Percentiles rank a stretch among this genome's conserved stretches.
phyloP scores from a whole-genome alignment of 225 moss, liverwort and hornwort species.

The Rhytidiadelphus loreus region DNA sequence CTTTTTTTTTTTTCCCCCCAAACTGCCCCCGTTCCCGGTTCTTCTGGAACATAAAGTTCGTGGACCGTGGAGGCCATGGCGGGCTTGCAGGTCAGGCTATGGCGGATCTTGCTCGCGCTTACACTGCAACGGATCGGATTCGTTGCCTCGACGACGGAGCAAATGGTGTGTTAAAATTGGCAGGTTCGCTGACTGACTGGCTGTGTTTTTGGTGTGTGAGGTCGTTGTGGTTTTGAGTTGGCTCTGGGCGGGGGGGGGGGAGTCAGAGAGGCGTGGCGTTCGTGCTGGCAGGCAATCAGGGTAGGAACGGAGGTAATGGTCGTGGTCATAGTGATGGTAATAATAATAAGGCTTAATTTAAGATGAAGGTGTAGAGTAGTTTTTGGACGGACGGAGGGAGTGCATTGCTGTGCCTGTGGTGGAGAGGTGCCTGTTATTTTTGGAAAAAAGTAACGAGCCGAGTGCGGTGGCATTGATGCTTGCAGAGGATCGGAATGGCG shows the following conservation, averaged over 20 bases:
- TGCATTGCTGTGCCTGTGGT: neutral
- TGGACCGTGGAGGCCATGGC: neutral
- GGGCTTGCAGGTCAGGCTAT: neutral
- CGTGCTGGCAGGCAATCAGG: neutral
- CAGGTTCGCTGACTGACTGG: neutral
- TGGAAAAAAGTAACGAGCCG: neutral
- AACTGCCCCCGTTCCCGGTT: neutral
- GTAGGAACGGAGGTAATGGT: neutral
- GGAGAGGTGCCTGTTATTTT: neutral
- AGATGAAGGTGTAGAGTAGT: neutral
- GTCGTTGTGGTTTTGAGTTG: neutral
- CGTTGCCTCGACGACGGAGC: neutral
- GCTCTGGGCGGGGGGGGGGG: neutral
- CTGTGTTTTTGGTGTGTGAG: neutral
- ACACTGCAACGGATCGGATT: neutral
- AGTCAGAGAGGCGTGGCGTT: slow-evolving; percentile 11
- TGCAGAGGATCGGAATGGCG: neutral
- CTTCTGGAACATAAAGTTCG: neutral
- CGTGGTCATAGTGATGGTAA: neutral
- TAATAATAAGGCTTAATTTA: neutral
- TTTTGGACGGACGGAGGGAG: neutral
- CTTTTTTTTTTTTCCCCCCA: neutral
- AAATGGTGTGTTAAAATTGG: neutral
- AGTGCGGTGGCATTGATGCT: neutral
- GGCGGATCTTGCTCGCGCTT: neutral